These are phyloP conservation scores for Lupinus albus DNA, from an alignment of 306 rosid genomes.

Conservation along the genomic window DNA sequence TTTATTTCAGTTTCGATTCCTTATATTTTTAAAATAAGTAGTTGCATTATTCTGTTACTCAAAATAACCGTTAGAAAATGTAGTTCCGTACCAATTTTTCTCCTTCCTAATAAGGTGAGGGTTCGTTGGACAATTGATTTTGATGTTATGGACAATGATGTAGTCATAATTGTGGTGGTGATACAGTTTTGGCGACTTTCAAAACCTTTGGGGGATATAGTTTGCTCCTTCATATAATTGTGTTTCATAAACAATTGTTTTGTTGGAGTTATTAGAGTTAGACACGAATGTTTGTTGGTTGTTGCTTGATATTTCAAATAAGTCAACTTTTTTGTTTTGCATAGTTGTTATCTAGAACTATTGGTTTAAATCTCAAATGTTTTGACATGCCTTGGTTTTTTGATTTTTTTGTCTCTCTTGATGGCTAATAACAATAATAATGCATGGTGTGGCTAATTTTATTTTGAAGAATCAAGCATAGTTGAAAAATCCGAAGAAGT, in stretches of 20 bases:
- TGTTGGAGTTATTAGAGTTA: constrained; percentile 37
- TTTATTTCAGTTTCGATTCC: background rate
- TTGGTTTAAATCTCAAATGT: background rate
- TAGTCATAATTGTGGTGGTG: too few relatives aligned
- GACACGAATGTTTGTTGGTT: constrained; percentile 57
- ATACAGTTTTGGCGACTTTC: too few relatives aligned
- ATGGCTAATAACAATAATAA: constrained; percentile 42
- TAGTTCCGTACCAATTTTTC: background rate
- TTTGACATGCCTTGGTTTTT: constrained; percentile 2
- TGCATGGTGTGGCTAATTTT: constrained; percentile 12
- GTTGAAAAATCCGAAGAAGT: constrained; percentile 58
- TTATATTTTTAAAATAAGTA: background rate
- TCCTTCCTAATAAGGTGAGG: too few relatives aligned
- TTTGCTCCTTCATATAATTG: background rate
- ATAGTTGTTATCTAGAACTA: background rate
- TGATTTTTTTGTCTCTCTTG: constrained; percentile 16
- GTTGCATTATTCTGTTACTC: constrained; percentile 17
- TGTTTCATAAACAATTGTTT: background rate
- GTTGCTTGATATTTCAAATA: constrained; percentile 38
- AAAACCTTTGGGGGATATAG: too few relatives aligned
- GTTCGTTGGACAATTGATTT: too few relatives aligned
- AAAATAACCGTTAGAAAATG: background rate
- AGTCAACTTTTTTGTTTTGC: constrained; percentile 54
- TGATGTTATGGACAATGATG: too few relatives aligned
- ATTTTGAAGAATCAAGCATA: constrained; percentile 61